Evolutionary conservation across 495 filamentous ascomycete species (phyloP).

Genomic region (Cetradonia linearis): DNA sequence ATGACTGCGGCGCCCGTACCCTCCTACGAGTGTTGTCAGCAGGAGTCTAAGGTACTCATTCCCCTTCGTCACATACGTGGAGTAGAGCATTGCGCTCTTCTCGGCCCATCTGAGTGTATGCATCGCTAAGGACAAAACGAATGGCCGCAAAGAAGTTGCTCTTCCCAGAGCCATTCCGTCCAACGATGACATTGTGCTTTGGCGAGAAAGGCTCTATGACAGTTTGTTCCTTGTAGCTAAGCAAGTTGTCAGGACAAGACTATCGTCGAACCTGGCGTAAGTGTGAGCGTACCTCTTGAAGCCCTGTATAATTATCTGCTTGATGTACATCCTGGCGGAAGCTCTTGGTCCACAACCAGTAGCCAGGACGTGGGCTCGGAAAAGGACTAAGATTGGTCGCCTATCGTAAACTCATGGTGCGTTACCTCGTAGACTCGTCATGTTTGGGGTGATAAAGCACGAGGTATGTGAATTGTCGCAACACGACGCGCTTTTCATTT

Average conservation of each 20-base stretch:
- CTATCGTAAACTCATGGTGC: conserved; percentile 1
- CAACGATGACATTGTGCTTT: conserved; percentile 97
- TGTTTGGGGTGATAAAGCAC: background rate
- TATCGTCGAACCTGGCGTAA: background rate
- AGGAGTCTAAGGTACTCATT: background rate
- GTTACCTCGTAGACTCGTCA: background rate
- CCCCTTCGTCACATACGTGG: conserved; percentile 44
- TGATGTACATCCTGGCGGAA: conserved; percentile 70
- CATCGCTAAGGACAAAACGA: conserved; percentile 95
- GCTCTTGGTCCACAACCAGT: background rate
- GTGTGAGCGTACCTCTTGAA: conserved; percentile 75
- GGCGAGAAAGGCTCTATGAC: conserved; percentile 97
- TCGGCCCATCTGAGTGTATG: conserved; percentile 88
- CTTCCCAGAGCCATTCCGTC: conserved; percentile 97
- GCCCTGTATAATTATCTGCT: conserved; percentile 99
- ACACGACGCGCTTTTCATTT: conserved; percentile 12
- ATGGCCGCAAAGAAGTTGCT: conserved; percentile 99
- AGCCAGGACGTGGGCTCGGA: background rate
- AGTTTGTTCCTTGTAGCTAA: conserved; percentile 97
- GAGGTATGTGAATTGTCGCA: background rate
- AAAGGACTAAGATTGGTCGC: background rate
- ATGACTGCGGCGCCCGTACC: conserved; percentile 95
- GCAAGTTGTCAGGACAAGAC: background rate
- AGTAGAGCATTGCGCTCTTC: conserved; percentile 93
- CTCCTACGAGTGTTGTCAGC: conserved; percentile 43